Base-by-base conservation (phyloP, 768 basidiomycete species). In the Amanita pseudoporphyria region DNA sequence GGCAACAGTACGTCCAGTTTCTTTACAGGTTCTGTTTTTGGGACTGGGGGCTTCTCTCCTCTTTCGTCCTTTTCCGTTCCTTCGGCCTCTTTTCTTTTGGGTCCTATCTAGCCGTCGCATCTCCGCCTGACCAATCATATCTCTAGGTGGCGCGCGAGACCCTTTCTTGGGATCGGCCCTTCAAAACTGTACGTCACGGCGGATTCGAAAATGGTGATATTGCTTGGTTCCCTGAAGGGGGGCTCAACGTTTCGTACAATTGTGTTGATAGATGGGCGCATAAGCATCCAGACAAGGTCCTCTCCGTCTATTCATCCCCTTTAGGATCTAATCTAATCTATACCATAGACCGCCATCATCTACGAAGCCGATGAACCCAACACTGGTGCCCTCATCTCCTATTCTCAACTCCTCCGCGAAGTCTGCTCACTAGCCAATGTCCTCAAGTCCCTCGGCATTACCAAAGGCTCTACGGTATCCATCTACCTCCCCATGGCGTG, bases 221-320 rank as follows among this genome's bases (percentile, higher is more conserved):
- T 52, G 77, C 77, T 54, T 98, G 95, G 95, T 98, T 97, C 77
- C 91, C 91, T 4, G 94, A 99, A 59, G 95, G 95, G 26, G 84
- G 74, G 3, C 68, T 95, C 57, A 96, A 94, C 60, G 95, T 85
- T 1, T 82, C 91, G 7, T 98, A 98, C 76, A 99, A 99, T 68
- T 95, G 92, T 60, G 90, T 99, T 44, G 96, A 99, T 65, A 81
- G 95, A 50, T 94, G 91, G 84, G 95, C 90, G 13, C 93, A 85
- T 71, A 79, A 82, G 62, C 70, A 93, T 60, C 96, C 95, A 0
- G 70, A 96, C 64, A 84, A 81, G 70, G 86, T 41, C 60, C 43
- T 28, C 32, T 26, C 39, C 24, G 30, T 14, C 22, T 35, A 14
- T 16, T 36, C 45, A 43, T 7, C 32, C 41, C 18, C 46, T 19